Conservation (phyloP, 2,329 filamentous ascomycete genomes). For the Fusarium floridanum region DNA sequence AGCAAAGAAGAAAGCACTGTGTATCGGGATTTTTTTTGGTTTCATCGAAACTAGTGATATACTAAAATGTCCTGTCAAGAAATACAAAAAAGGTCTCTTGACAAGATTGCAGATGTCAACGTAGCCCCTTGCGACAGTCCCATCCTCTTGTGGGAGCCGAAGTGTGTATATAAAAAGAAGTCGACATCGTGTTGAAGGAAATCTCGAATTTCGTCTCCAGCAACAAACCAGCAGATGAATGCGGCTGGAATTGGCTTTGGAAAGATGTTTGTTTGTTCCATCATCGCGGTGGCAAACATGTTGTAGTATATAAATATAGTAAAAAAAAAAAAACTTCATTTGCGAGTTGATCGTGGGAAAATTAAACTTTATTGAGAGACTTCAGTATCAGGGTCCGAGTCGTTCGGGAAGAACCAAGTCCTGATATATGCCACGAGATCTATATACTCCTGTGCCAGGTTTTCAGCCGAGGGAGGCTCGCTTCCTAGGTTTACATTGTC, state of each 20-base stretch:
- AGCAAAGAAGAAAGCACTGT: not conserved
- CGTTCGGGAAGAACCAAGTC: conserved; percentile 7
- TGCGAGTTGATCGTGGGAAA: not conserved
- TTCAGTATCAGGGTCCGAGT: conserved; percentile 7
- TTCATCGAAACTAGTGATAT: too few species aligned
- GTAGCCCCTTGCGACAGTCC: not conserved
- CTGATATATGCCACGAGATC: not conserved
- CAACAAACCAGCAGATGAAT: not conserved
- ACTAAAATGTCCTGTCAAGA: too few species aligned
- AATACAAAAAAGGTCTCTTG: too few species aligned
- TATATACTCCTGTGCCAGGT: not conserved
- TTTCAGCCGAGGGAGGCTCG: not conserved
- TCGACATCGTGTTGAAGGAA: not conserved
- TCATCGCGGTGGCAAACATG: not conserved
- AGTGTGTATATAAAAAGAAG: not conserved
- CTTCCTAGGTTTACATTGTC: not conserved
- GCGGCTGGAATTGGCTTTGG: not conserved
- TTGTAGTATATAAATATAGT: not conserved
- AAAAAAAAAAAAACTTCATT: not conserved
- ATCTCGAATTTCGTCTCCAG: not conserved
- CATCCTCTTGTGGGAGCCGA: not conserved
- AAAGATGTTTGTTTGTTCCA: too few species aligned
- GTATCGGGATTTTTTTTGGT: too few species aligned
- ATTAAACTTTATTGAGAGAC: not conserved
- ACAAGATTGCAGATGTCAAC: not conserved